phyloP scores from a whole-genome alignment of 345 rosid species.

The Erucastrum elatum region DNA sequence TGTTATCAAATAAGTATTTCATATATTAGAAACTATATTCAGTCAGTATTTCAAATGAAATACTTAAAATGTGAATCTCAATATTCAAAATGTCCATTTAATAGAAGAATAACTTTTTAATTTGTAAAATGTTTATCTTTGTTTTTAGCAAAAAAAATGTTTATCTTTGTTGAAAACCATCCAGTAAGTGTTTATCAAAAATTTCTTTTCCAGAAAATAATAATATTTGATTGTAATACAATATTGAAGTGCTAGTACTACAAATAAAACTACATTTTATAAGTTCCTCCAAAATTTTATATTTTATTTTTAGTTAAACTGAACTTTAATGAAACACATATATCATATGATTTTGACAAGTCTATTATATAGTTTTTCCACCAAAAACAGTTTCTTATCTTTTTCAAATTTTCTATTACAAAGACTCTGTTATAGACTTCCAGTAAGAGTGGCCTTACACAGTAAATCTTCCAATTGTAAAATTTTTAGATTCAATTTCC shows the following conservation, averaged over 20 bases:
- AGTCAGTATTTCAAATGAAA: background rate
- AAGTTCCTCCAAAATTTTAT: background rate
- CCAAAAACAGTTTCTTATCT: background rate
- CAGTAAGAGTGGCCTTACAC: background rate
- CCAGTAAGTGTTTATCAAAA: background rate
- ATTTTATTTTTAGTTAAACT: background rate
- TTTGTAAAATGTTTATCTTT: background rate
- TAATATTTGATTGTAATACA: too few species aligned
- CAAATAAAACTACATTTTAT: background rate
- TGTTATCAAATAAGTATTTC: background rate
- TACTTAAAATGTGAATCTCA: background rate
- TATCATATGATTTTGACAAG: too few species aligned
- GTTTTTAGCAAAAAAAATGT: too few species aligned
- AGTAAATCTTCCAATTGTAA: background rate
- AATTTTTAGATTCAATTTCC: background rate
- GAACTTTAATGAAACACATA: too few species aligned
- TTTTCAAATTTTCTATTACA: background rate
- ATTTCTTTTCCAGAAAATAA: too few species aligned
- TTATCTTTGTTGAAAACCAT: background rate
- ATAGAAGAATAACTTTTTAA: background rate
- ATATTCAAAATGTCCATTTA: background rate
- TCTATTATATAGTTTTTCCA: background rate
- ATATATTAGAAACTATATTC: background rate
- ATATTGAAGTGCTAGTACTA: background rate
- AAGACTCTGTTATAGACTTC: background rate